phyloP scores from a whole-genome alignment of 1,284 basidiomycete species.

The Phlebopus sp. region DNA sequence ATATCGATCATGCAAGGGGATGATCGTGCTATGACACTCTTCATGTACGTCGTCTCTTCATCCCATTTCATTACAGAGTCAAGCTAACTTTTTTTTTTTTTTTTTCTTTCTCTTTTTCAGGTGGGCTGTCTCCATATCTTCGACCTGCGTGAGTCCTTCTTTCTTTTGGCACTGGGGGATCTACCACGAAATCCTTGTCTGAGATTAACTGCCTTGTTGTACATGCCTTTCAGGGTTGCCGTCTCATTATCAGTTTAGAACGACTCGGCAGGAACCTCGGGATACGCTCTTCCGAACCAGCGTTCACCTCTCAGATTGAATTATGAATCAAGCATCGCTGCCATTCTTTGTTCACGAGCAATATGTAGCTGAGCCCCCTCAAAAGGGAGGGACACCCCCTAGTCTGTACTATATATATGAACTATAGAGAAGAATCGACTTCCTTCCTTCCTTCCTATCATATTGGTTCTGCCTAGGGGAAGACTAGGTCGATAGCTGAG shows the following conservation, averaged over 20 bases:
- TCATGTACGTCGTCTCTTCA: conserved; percentile 3
- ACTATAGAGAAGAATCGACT: too few species aligned
- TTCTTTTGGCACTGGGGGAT: neutral
- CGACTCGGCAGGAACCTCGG: neutral
- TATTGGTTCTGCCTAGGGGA: too few species aligned
- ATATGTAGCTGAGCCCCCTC: too few species aligned
- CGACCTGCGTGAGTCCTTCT: conserved; percentile 1
- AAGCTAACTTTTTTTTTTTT: neutral
- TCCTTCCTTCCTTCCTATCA: too few species aligned
- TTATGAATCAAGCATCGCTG: neutral
- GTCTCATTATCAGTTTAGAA: conserved; percentile 9
- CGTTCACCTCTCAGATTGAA: conserved; percentile 6
- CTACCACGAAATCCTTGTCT: neutral
- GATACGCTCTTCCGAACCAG: neutral
- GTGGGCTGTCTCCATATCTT: conserved; percentile 1
- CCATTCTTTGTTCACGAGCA: too few species aligned
- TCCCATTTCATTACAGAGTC: neutral
- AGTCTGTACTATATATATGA: too few species aligned
- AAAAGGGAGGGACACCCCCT: too few species aligned
- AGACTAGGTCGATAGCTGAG: too few species aligned
- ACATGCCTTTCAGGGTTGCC: conserved; percentile 3
- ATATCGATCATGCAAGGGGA: neutral
- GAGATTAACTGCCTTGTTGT: neutral
- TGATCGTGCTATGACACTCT: neutral
- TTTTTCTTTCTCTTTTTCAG: too few species aligned